A percentile compares a stretch with the other conserved stretches of the same genome.
Conservation (phyloP, 1,284 basidiomycete genomes). For the Xerocomus nothofagi region DNA sequence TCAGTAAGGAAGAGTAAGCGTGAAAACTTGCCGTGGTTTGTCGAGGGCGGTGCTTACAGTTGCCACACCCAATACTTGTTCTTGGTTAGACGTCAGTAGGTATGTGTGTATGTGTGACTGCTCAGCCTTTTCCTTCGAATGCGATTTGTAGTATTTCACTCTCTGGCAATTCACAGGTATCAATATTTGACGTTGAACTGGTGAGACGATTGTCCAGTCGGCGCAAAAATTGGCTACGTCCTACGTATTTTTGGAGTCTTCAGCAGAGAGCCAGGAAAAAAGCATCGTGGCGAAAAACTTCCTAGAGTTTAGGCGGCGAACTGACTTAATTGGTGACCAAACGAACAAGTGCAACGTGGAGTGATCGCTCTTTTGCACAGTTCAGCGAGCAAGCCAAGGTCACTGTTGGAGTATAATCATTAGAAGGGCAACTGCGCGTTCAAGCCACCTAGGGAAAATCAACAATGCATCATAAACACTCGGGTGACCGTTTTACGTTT, state of each 20-base stretch:
- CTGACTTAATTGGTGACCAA: not conserved
- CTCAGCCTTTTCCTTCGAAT: not conserved
- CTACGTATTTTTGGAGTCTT: too few species aligned
- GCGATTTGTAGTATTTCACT: constrained; percentile 1
- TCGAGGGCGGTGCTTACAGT: not conserved
- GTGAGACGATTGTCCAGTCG: not conserved
- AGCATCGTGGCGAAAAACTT: too few species aligned
- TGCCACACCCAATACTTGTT: not conserved
- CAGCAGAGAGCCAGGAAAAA: not conserved
- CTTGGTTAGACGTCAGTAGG: constrained; percentile 2
- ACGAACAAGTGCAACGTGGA: not conserved
- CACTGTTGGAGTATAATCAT: not conserved
- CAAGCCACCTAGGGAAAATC: not conserved
- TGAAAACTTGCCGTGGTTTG: not conserved
- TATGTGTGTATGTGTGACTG: not conserved
- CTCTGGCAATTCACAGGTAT: constrained; percentile 4
- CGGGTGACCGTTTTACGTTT: not conserved
- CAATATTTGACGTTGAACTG: not conserved
- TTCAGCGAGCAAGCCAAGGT: not conserved
- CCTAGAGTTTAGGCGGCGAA: too few species aligned
- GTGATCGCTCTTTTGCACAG: not conserved
- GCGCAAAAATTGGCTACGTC: not conserved
- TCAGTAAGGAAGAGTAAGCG: not conserved
- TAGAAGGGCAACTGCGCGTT: not conserved
- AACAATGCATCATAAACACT: not conserved